These are phyloP conservation scores for Cryphonectria naterciae DNA, from an alignment of 2,329 filamentous ascomycete species.

Conservation along the genomic window DNA sequence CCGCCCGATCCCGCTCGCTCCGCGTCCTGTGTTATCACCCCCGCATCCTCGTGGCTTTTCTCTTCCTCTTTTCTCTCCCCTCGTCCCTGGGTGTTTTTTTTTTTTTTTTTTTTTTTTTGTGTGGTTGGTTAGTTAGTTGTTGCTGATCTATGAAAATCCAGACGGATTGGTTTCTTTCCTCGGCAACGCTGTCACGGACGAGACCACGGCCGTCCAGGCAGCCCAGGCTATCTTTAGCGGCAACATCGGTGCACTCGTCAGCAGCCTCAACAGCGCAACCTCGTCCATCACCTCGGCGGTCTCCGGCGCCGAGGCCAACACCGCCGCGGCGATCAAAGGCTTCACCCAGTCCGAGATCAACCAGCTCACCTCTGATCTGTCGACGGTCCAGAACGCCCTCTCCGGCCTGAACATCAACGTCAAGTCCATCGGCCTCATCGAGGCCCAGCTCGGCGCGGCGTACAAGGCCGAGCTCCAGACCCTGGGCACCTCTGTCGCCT, in stretches of 20 bases:
- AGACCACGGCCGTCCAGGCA: background rate
- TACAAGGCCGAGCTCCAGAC: background rate
- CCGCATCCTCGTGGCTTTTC: too few relatives aligned
- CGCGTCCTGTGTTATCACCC: too few relatives aligned
- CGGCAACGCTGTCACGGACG: background rate
- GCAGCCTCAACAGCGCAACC: background rate
- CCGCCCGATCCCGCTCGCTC: too few relatives aligned
- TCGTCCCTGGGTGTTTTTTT: too few relatives aligned
- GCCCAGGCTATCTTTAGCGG: background rate
- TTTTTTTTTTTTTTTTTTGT: too few relatives aligned
- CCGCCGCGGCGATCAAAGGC: background rate
- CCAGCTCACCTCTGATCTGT: background rate
- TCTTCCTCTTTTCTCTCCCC: too few relatives aligned
- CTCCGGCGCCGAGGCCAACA: background rate
- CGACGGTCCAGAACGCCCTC: background rate
- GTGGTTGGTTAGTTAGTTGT: too few relatives aligned
- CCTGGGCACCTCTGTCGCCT: background rate
- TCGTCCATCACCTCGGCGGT: background rate
- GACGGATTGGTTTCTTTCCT: background rate
- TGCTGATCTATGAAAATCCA: background rate
- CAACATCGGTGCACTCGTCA: background rate
- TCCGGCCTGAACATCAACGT: background rate
- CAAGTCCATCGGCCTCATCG: background rate
- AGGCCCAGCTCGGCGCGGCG: background rate
- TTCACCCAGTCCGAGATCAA: background rate